A percentile compares a stretch with the other conserved stretches of the same genome.
Evolutionary conservation across 345 rosid species (phyloP).

Genomic region (Syzygium jambos): DNA sequence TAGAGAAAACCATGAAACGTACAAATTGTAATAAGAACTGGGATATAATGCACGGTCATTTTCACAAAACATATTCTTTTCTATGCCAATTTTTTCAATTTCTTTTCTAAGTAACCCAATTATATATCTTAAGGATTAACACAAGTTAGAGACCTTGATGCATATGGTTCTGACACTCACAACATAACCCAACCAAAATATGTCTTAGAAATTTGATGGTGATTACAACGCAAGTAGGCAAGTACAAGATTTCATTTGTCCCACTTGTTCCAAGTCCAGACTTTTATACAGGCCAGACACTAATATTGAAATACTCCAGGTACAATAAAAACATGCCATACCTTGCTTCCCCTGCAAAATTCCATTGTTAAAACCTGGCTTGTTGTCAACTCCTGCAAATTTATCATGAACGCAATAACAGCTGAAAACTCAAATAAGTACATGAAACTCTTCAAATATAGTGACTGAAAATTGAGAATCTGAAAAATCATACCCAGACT

Average conservation of each 20-base stretch:
- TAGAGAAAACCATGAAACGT: neutral
- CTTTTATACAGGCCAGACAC: neutral
- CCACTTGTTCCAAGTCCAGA: neutral
- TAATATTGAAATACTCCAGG: neutral
- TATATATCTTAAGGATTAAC: neutral
- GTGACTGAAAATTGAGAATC: neutral
- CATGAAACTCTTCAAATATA: neutral
- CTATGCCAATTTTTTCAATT: neutral
- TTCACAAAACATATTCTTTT: neutral
- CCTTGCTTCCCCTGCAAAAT: constrained; percentile 74
- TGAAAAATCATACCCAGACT: constrained; percentile 48
- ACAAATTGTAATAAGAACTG: neutral
- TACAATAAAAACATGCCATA: constrained; percentile 7
- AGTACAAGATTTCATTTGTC: neutral
- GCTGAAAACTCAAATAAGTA: neutral
- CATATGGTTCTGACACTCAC: neutral
- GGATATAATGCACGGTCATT: neutral
- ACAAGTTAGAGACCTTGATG: neutral
- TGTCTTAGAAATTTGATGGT: neutral
- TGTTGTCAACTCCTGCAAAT: constrained; percentile 60
- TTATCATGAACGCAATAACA: neutral
- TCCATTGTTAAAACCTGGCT: constrained; percentile 75
- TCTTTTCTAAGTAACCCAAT: neutral
- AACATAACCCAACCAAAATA: neutral
- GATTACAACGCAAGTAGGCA: neutral